phyloP scores from a whole-genome alignment of 2,329 filamentous ascomycete genomes.

The Colletotrichum chrysophilum region DNA sequence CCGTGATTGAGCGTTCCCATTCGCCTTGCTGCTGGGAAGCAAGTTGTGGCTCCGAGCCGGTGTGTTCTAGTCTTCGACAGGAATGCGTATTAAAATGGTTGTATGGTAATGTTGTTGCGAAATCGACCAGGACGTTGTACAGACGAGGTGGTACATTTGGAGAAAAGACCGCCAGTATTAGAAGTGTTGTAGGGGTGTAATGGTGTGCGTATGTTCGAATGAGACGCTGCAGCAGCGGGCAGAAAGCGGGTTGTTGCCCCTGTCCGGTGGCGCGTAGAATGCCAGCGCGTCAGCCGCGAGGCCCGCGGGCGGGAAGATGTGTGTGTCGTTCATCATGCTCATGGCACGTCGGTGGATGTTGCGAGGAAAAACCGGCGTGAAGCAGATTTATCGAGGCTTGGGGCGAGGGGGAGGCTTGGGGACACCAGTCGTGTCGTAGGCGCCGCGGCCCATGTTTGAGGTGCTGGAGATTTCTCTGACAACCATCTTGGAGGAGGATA shows the following conservation, averaged over 20 bases:
- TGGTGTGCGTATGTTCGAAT: constrained; percentile 2
- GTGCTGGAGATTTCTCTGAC: constrained; percentile 33
- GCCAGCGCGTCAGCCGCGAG: constrained; percentile 23
- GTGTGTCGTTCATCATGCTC: background rate
- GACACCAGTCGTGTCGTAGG: constrained; percentile 57
- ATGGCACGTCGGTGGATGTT: background rate
- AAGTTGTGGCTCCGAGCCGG: constrained; percentile 41
- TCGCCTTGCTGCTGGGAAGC: constrained; percentile 41
- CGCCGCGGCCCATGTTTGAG: constrained; percentile 55
- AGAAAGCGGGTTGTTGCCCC: constrained; percentile 11
- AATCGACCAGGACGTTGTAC: constrained; percentile 19
- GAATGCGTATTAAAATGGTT: constrained; percentile 39
- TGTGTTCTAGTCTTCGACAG: constrained; percentile 36
- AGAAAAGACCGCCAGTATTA: constrained; percentile 13
- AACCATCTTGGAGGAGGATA: constrained; percentile 36
- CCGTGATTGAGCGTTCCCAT: constrained; percentile 19
- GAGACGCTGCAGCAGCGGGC: constrained; percentile 1
- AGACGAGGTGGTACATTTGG: constrained; percentile 15
- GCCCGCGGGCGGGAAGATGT: background rate
- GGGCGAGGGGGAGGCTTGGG: constrained; percentile 51
- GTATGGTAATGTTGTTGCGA: constrained; percentile 25
- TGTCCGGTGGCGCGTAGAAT: constrained; percentile 17
- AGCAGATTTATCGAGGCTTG: constrained; percentile 38
- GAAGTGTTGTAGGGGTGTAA: constrained; percentile 10
- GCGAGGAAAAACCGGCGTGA: background rate